These are phyloP conservation scores for Zelonia costaricensis DNA, from an alignment of 208 protist species.

Conservation along the genomic window DNA sequence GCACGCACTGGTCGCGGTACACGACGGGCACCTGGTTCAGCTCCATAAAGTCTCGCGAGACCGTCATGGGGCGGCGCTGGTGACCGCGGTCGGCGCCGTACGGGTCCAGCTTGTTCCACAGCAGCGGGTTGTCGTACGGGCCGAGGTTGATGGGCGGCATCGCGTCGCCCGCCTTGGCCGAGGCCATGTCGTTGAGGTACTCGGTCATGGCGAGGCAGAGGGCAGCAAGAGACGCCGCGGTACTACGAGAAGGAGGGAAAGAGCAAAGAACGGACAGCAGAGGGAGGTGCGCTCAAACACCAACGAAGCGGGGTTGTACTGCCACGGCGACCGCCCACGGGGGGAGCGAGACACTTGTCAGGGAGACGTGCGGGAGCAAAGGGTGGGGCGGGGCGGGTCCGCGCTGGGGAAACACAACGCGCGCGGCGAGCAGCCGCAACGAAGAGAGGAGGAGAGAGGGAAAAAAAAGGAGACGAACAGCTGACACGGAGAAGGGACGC, in stretches of 20 bases:
- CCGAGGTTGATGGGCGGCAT: constrained; percentile 86
- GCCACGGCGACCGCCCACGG: too few species aligned
- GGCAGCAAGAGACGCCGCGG: constrained; percentile 1
- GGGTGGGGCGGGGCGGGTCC: too few species aligned
- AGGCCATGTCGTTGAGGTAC: constrained; percentile 78
- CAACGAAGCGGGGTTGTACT: too few species aligned
- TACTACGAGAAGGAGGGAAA: background rate
- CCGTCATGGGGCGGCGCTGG: constrained; percentile 87
- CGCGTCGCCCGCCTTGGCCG: constrained; percentile 52
- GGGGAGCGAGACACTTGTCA: too few species aligned
- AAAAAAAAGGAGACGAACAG: too few species aligned
- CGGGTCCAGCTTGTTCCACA: constrained; percentile 92
- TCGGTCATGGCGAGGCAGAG: constrained; percentile 78
- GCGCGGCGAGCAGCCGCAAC: too few species aligned
- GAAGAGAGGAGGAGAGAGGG: too few species aligned
- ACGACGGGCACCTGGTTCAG: constrained; percentile 85
- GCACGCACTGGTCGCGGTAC: constrained; percentile 90
- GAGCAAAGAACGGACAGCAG: background rate
- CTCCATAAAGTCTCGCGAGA: constrained; percentile 90
- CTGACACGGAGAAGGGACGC: too few species aligned
- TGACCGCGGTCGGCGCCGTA: constrained; percentile 90
- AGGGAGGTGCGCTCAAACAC: too few species aligned
- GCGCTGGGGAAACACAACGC: too few species aligned
- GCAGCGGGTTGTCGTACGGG: constrained; percentile 89
- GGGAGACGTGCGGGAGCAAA: too few species aligned